Evolutionary conservation across 2,329 filamentous ascomycete species (phyloP).

Genomic region (Penicillium polonicum): DNA sequence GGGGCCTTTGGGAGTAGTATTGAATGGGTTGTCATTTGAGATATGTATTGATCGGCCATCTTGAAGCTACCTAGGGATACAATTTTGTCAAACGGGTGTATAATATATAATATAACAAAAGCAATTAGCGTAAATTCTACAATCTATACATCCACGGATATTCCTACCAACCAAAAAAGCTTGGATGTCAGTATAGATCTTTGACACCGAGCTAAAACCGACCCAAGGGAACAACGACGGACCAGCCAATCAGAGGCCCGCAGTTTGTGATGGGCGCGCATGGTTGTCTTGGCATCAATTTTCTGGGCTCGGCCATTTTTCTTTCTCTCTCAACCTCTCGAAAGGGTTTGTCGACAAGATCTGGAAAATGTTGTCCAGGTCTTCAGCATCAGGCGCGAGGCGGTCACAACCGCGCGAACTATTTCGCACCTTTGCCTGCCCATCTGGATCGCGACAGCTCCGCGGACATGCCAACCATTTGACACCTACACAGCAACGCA

Average conservation of each 20-base stretch:
- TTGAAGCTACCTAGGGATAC: not conserved
- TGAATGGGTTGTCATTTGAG: not conserved
- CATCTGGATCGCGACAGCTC: slow-evolving; percentile 26
- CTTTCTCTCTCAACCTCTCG: slow-evolving; percentile 10
- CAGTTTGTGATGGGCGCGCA: slow-evolving; percentile 26
- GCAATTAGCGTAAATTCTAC: not conserved
- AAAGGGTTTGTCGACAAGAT: slow-evolving; percentile 10
- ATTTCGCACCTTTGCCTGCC: slow-evolving; percentile 24
- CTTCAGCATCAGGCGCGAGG: slow-evolving; percentile 31
- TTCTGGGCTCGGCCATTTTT: slow-evolving; percentile 25
- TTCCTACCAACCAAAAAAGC: not conserved
- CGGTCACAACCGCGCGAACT: slow-evolving; percentile 30
- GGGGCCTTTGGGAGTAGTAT: not conserved
- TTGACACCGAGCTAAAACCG: not conserved
- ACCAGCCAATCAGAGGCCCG: slow-evolving; percentile 29
- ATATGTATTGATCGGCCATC: not conserved
- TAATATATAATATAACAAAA: no score
- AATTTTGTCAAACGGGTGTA: not conserved
- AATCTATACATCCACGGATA: not conserved
- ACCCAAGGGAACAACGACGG: not conserved
- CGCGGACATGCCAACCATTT: slow-evolving; percentile 26
- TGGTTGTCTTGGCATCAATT: slow-evolving; percentile 30
- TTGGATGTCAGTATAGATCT: not conserved
- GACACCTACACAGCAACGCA: slow-evolving; percentile 18
- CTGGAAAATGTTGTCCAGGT: slow-evolving; percentile 37